Evolutionary conservation across 2,329 filamentous ascomycete species (phyloP), one percentile per base, ranked within the genome.

Genomic region (Microdochium nivale): DNA sequence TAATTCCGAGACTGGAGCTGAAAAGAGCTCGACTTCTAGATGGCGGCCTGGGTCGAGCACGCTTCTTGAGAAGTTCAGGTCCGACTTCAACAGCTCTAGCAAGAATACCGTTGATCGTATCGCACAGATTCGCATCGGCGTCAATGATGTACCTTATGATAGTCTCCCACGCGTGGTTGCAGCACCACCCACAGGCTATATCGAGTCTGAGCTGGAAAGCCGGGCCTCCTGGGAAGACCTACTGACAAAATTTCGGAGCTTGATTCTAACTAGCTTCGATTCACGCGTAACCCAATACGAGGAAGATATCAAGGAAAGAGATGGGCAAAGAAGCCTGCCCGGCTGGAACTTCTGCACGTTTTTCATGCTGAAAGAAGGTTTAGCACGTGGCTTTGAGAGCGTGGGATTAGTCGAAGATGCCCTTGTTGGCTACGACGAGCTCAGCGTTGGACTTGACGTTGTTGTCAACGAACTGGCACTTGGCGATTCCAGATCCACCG

Each of bases 271-370:
- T 5, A 95, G 91, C 1, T 99, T 99, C 64, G 92, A 97, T 69
- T 77, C 85, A 59, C 83, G 94, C 9, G 94, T 99, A 1, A 84
- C 81, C 21, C 92, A 97, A 62, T 99, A 99, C 66, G 94, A 99
- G 67, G 91, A 96, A 54, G 94, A 99, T 59, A 96, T 99, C 59
- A 87, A 89, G 56, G 94, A 96, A 67, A 94, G 91, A 63, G 92
- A 97, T 60, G 81, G 86, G 0, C 91, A 97, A 66, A 80, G 92
- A 47, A 84, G 77, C 32, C 71, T 99, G 19, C 94, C 94, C 0
- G 94, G 94, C 0, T 99, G 94, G 94, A 99, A 99, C 64, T 99
- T 99, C 65, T 97, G 94, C 69, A 99, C 94, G 0, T 99, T 99
- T 66, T 99, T 99, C 66, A 91, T 99, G 16, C 77, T 99, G 9